Evolutionary conservation across 768 basidiomycete species (phyloP), one percentile per base, ranked within the genome.

Genomic region (Mycena belliarum): DNA sequence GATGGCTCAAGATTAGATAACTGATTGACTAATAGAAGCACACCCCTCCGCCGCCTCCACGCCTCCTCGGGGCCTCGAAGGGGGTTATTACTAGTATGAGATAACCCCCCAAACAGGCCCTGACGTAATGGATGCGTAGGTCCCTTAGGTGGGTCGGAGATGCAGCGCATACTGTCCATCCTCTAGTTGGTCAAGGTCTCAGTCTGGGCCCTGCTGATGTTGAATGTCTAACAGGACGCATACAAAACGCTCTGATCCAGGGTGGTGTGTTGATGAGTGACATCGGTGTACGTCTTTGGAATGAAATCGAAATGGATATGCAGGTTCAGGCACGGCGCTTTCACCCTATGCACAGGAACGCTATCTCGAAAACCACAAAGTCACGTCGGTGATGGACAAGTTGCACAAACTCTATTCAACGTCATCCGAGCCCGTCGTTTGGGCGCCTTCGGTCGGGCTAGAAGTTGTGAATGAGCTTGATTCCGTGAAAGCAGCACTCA

Each of bases 121-220:
- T n/a, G n/a, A n/a, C n/a, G n/a, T n/a, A n/a, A n/a, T n/a, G n/a
- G n/a, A n/a, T n/a, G n/a, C n/a, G n/a, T n/a, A n/a, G n/a, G n/a
- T n/a, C n/a, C n/a, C n/a, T n/a, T n/a, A n/a, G n/a, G n/a, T n/a
- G n/a, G n/a, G 83, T 98, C 1, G 97, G 97, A 2, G 97, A 99
- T 72, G 95, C 96, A 1, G 97, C 95, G 18, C 97, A 98, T 68
- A 93, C 92, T 0, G 78, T 94, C 2, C 96, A 98, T 68, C 96
- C 97, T 1, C 83, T 98, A 25, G 96, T 95, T 0, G 97, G 97
- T 2, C 96, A 98, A 70, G 97, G 96, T 0, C 78, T 98, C 40
- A 98, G 98, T 70, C 76, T 96, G 68, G 97, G 96, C n/a, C 76
- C 98, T 26, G 88, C 79, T 1, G 96, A 99, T 69, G 92, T 88